Conservation (phyloP, 345 rosid species). For the Laguncularia racemosa region DNA sequence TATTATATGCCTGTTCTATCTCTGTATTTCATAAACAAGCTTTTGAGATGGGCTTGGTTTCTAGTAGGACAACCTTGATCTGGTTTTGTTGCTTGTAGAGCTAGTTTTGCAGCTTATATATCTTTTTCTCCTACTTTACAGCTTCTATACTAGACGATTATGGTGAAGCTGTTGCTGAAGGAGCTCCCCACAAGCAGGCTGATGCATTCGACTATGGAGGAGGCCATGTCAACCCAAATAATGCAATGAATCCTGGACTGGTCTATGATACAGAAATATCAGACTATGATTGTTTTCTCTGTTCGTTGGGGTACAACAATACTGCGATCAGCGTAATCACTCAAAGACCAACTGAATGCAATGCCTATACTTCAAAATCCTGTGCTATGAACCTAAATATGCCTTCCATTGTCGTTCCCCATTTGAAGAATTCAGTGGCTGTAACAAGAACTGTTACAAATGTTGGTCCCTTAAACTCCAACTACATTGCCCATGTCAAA, state of each 20-base stretch:
- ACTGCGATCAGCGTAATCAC: constrained; percentile 46
- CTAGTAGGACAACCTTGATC: too few species aligned
- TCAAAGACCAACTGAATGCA: constrained; percentile 28
- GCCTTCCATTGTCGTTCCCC: constrained; percentile 63
- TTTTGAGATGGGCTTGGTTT: neutral
- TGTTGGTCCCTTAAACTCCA: constrained; percentile 42
- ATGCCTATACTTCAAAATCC: constrained; percentile 13
- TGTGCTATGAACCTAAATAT: constrained; percentile 44
- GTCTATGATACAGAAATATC: constrained; percentile 36
- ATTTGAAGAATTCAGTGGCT: constrained; percentile 34
- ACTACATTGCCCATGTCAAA: constrained; percentile 39
- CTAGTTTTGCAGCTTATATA: neutral
- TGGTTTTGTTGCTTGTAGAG: neutral
- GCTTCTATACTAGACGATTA: constrained; percentile 42
- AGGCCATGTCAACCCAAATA: constrained; percentile 52
- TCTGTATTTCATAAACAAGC: neutral
- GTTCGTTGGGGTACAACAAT: constrained; percentile 47
- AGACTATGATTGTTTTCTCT: constrained; percentile 49
- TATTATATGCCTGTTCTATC: too few species aligned
- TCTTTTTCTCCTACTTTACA: constrained; percentile 9
- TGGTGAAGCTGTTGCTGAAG: constrained; percentile 39
- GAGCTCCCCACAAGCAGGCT: constrained; percentile 50
- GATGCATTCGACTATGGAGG: constrained; percentile 67
- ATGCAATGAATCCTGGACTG: constrained; percentile 50
- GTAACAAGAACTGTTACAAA: constrained; percentile 59